Evolutionary conservation across 768 basidiomycete species (phyloP).

Genomic region (Boletus rubroflammeus): DNA sequence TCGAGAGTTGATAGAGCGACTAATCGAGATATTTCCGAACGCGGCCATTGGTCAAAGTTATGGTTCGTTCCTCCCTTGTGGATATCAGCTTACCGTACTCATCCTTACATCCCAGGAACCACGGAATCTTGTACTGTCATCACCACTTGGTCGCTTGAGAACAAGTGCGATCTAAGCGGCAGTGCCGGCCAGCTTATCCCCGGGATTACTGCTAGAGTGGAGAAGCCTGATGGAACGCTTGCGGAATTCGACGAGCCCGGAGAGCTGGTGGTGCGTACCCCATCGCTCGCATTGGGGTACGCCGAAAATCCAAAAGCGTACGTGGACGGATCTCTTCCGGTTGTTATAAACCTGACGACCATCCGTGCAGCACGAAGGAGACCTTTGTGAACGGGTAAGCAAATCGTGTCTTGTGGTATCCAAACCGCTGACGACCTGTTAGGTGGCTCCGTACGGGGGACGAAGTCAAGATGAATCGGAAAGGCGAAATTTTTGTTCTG

Average conservation of each 20-base stretch:
- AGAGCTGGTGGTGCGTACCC: constrained; percentile 57
- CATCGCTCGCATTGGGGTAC: constrained; percentile 59
- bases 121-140: constrained; percentile 62
- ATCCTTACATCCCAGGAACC: constrained; percentile 39
- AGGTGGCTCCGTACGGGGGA: constrained; percentile 72
- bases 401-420: background rate
- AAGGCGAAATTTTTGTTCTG: constrained; percentile 63
- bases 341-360: constrained; percentile 5
- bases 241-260: constrained; percentile 58
- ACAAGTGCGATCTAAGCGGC: constrained; percentile 47
- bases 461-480: constrained; percentile 60
- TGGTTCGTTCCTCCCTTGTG: constrained; percentile 34
- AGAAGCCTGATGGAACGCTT: constrained; percentile 54
- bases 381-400: constrained; percentile 51
- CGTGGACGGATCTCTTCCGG: constrained; percentile 22
- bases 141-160: constrained; percentile 41
- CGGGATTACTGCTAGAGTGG: constrained; percentile 52
- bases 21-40: constrained; percentile 45
- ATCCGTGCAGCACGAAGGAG: constrained; percentile 49
- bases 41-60: constrained; percentile 60
- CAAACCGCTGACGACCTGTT: background rate
- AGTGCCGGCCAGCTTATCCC: constrained; percentile 57
- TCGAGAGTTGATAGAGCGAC: constrained; percentile 44
- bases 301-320: constrained; percentile 58
- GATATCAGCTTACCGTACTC: background rate